Conservation (phyloP, 2,329 filamentous ascomycete genomes). For the Aschersonia sp. region DNA sequence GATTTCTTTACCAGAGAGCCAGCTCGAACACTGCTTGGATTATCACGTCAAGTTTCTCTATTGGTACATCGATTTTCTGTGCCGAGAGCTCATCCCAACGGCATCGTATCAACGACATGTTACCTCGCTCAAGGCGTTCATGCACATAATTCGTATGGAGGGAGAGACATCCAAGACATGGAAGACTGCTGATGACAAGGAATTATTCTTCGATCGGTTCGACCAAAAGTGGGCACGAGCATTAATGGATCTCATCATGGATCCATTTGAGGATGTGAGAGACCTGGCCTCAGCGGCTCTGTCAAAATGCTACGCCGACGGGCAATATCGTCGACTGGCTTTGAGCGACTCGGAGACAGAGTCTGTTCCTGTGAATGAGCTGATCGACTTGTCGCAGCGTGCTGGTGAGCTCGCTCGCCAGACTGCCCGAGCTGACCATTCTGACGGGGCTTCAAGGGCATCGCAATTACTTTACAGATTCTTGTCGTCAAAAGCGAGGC, state of each 20-base stretch:
- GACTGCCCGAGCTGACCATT: constrained; percentile 79
- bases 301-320: constrained; percentile 28
- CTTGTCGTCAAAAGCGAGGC: constrained; percentile 24
- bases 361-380: constrained; percentile 13
- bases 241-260: constrained; percentile 65
- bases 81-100: constrained; percentile 60
- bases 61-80: constrained; percentile 62
- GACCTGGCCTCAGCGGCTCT: constrained; percentile 38
- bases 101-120: constrained; percentile 85
- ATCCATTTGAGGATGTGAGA: constrained; percentile 88
- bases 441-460: constrained; percentile 73
- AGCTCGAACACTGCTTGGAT: constrained; percentile 23
- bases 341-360: constrained; percentile 6
- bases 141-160: constrained; percentile 52
- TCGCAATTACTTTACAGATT: constrained; percentile 55
- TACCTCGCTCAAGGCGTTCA: constrained; percentile 58
- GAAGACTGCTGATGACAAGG: constrained; percentile 23
- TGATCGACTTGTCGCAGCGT: constrained; percentile 32
- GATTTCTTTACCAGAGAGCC: constrained; percentile 21
- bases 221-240: constrained; percentile 41
- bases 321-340: constrained; percentile 15
- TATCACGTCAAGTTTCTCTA: constrained; percentile 50
- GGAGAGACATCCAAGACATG: constrained; percentile 35
- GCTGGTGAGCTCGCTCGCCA: constrained; percentile 45
- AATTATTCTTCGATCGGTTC: constrained; percentile 24